Evolutionary conservation across 176 grass and related monocot species (phyloP).

Genomic region (Oryza longistaminata): DNA sequence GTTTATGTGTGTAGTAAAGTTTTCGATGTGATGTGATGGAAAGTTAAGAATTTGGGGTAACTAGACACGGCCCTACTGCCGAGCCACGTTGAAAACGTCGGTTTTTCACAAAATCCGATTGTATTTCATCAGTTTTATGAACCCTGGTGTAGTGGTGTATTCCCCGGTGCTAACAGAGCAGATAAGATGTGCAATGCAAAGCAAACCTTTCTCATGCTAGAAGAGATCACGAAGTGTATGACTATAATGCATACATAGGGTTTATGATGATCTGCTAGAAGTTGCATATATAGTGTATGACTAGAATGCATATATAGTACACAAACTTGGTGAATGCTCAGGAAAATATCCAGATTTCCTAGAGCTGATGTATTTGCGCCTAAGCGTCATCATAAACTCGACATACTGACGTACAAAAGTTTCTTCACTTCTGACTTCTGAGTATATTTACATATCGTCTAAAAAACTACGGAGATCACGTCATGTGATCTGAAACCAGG

Average conservation of each 20-base stretch:
- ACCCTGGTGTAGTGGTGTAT: no score
- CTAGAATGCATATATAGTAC: background rate
- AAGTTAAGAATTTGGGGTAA: no score
- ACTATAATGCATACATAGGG: background rate
- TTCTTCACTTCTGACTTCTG: background rate
- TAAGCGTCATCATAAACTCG: background rate
- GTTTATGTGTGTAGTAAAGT: no score
- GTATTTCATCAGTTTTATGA: no score
- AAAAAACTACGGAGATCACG: conserved; percentile 29
- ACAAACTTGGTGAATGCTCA: background rate
- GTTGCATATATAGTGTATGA: background rate
- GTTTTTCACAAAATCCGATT: no score
- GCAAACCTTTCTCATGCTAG: background rate
- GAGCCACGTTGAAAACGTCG: no score
- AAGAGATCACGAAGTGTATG: background rate
- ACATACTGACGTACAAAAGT: background rate
- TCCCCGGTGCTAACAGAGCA: background rate
- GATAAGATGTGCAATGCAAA: background rate
- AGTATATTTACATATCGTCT: conserved; percentile 35
- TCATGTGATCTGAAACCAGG: conserved; percentile 24
- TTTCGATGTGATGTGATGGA: no score
- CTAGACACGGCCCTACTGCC: no score
- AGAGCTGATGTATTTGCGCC: background rate
- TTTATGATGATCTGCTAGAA: no score
- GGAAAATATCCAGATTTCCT: background rate